Base-by-base conservation (phyloP, 345 rosid genomes). In the Dipteronia sinensis region DNA sequence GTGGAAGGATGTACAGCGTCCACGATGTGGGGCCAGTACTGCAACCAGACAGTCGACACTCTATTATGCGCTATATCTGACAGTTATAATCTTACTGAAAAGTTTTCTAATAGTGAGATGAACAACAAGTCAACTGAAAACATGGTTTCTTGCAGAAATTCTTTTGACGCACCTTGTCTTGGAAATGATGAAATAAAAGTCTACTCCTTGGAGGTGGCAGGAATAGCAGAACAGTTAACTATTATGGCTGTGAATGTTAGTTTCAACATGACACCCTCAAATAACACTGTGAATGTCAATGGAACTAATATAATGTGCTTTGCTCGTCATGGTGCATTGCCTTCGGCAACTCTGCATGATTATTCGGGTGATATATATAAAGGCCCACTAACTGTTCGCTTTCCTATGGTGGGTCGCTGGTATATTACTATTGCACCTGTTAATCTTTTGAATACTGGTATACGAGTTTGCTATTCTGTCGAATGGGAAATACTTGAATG, bases 381-480 rank as follows among this genome's bases (percentile, higher is more conserved):
- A 69, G 80, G 46, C 44, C 90, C 99, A 25, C 77, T 96, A 69
- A 84, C 90, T 70, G 84, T 94, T 82, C 87, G 13, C 70, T 84
- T 75, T 44, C 99, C 99, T 10, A 92, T 83, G 84, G 82, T 82
- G 82, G 98, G 99, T 77, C 89, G 85, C 27, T 96, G 98, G 99
- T 92, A 85, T 82, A 76, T 96, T n/a, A 80, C 89, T 77, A 77
- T 92, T 77, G 42, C 86, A 73, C 84, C 87, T 71, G 76, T 71
- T 63, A 90, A 91, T 85, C 78, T 86, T 25, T 79, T 86, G 11
- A 67, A 73, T 73, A 51, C 80, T 25, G 68, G 34, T 20, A 74
- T 82, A 67, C 85, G 78, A 71, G 85, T 87, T 77, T 96, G 99
- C 85, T 94, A 90, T 87, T 89, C 95, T 44, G 31, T 96, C 81